These are phyloP conservation scores for Triadica sebifera DNA, from an alignment of 345 rosid species.

Conservation along the genomic window DNA sequence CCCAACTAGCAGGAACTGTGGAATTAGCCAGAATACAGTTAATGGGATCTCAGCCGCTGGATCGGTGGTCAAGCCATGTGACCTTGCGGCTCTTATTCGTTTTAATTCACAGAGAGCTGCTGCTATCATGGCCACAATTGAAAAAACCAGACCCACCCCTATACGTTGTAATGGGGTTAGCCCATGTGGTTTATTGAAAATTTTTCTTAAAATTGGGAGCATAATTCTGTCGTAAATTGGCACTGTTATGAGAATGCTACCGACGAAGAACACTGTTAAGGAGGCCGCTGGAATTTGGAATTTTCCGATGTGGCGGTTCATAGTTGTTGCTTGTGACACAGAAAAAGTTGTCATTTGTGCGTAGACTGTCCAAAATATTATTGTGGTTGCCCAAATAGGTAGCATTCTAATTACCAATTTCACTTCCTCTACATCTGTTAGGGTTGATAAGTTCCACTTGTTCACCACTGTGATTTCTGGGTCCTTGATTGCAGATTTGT, in stretches of 20 bases:
- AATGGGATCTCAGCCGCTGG: constrained; percentile 52
- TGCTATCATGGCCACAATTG: constrained; percentile 57
- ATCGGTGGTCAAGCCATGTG: constrained; percentile 37
- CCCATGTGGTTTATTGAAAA: constrained; percentile 66
- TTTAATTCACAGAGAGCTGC: constrained; percentile 71
- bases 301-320: constrained; percentile 82
- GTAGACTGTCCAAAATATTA: constrained; percentile 92
- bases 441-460: constrained; percentile 78
- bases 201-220: constrained; percentile 49
- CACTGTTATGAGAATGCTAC: constrained; percentile 77
- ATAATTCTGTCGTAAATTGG: constrained; percentile 71
- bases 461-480: constrained; percentile 33
- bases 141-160: constrained; percentile 61
- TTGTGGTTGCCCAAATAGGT: constrained; percentile 88
- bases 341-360: constrained; percentile 95
- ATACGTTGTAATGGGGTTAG: constrained; percentile 81
- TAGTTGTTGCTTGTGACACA: constrained; percentile 83
- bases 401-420: constrained; percentile 81
- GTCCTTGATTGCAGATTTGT: constrained; percentile 72
- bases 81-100: constrained; percentile 48
- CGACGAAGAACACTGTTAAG: constrained; percentile 73
- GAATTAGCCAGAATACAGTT: constrained; percentile 74
- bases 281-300: constrained; percentile 81
- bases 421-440: constrained; percentile 93
- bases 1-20: constrained; percentile 81